Evolutionary conservation across 1,284 basidiomycete genomes (phyloP), one percentile per base, ranked within the genome.

Genomic region (Moesziomyces parantarcticus): DNA sequence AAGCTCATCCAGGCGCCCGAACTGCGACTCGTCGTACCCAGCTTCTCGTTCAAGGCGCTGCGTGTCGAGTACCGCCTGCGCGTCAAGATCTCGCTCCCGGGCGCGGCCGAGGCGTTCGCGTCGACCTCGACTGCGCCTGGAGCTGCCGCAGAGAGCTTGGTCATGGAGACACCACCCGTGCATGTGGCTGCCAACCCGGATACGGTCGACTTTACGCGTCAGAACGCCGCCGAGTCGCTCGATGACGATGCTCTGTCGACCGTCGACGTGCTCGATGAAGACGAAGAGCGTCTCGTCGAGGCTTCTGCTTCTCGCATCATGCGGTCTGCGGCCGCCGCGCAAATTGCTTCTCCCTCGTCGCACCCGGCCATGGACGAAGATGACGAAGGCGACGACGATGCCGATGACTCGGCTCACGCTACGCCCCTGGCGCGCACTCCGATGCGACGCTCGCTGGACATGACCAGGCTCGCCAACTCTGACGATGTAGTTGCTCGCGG

Each of bases 41-140:
- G 71, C 36, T 74, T 74, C 39, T 69, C 71, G 1, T 74, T 74
- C 56, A 69, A 69, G 21, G 71, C 66, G 39, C 53, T 74, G 29
- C 44, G 71, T 23, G 49, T 74, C 54, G 71, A 74, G 58, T 69
- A 74, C 20, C 51, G 71, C 16, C 50, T 74, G 21, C 51, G 62
- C 7, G 66, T 74, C 44, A 65, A 62, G 41, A 45, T 74, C 43
- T 58, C 58, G 23, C 47, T 69, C 2, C 61, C 66, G 18, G 64
- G 23, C 11, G 45, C 16, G 4, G 42, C 13, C 8, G 56, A 32
- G 25, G 42, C 34, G 56, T 22, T 39, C 18, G 42, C 51, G 3
- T 53, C 50, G 11, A 66, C 47, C 3, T 57, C 56, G 23, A 9
- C 47, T 1, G 29, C 43, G 22, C 13, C 18, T 8, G 47, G 32